Conservation (phyloP, 352 stramenopile genomes). For the Pythium grandisporangium region DNA sequence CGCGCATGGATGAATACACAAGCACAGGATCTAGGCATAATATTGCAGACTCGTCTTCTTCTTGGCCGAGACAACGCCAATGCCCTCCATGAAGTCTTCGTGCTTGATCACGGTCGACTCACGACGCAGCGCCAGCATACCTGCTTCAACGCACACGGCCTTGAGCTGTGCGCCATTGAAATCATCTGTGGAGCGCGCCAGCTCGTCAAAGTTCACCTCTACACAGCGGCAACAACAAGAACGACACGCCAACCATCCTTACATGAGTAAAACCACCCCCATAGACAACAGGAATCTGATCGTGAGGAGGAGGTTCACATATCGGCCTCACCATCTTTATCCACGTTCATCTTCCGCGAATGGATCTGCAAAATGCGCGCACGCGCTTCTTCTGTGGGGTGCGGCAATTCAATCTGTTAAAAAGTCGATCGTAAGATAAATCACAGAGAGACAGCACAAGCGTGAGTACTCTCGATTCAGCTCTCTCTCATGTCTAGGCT, state of each 20-base stretch:
- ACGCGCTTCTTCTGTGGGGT: conserved; percentile 95
- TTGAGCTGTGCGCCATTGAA: conserved; percentile 99
- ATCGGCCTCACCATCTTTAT: conserved; percentile 60
- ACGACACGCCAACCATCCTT: too few relatives aligned
- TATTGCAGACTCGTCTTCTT: conserved; percentile 98
- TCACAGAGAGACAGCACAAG: neutral
- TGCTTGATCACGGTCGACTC: conserved; percentile 95
- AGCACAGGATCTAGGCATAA: conserved; percentile 91
- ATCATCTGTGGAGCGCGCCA: conserved; percentile 96
- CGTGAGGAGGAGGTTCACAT: neutral
- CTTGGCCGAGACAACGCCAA: conserved; percentile 95
- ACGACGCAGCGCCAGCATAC: conserved; percentile 95
- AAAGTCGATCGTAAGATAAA: conserved; percentile 1
- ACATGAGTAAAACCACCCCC: too few relatives aligned
- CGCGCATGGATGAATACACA: too few relatives aligned
- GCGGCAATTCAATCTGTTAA: conserved; percentile 94
- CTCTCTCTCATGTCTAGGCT: too few relatives aligned
- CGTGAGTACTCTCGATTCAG: too few relatives aligned
- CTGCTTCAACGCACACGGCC: conserved; percentile 98
- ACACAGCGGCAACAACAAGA: neutral
- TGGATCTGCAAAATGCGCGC: conserved; percentile 97
- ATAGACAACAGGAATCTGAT: conserved; percentile 1
- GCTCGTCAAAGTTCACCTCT: conserved; percentile 97
- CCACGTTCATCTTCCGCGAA: conserved; percentile 96
- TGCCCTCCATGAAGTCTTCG: conserved; percentile 99